phyloP scores from a whole-genome alignment of 306 rosid genomes.

The Aeschynomene evenia region DNA sequence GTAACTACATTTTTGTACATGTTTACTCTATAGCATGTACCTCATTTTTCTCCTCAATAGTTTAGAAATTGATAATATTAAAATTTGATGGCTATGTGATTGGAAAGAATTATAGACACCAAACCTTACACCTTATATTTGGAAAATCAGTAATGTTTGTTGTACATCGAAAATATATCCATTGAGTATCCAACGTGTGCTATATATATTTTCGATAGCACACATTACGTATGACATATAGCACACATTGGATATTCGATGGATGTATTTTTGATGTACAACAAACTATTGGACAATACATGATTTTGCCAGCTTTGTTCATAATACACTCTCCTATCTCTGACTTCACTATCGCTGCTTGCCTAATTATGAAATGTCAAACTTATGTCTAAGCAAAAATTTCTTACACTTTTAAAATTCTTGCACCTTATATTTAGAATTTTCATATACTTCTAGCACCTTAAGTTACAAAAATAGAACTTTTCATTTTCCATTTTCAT shows the following conservation, averaged over 20 bases:
- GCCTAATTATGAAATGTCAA: not conserved
- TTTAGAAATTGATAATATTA: not conserved
- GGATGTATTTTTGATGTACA: too few species aligned
- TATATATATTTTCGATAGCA: too few species aligned
- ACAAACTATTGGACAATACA: too few species aligned
- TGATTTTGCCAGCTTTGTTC: too few species aligned
- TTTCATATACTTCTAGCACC: not conserved
- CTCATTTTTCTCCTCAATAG: not conserved
- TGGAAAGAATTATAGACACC: not conserved
- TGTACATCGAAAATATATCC: too few species aligned
- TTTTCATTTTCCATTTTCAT: not conserved
- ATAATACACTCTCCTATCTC: too few species aligned
- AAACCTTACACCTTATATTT: not conserved
- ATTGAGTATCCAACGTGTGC: too few species aligned
- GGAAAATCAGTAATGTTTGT: too few species aligned
- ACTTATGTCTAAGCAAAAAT: not conserved
- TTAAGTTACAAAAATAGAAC: not conserved
- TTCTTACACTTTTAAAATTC: too few species aligned
- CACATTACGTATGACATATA: too few species aligned
- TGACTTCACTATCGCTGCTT: not conserved
- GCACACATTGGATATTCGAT: too few species aligned
- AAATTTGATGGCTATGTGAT: not conserved
- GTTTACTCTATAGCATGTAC: not conserved
- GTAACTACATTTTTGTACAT: not conserved
- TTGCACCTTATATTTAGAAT: too few species aligned